These are phyloP conservation scores for Geotrichum europaeum DNA, from an alignment of 1,139 yeast species.

Conservation along the genomic window DNA sequence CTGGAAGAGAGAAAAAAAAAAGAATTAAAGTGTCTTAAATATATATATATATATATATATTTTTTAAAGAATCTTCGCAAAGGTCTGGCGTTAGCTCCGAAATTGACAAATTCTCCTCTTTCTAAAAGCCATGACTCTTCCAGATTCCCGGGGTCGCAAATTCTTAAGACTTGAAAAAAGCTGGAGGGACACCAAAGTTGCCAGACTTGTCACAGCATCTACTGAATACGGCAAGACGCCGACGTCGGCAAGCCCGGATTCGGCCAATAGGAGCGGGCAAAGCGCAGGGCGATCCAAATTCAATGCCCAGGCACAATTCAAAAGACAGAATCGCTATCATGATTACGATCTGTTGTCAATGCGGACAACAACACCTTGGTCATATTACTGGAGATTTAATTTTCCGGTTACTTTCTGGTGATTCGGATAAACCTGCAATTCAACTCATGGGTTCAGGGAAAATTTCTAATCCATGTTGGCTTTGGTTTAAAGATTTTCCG, in stretches of 20 bases:
- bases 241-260: not conserved
- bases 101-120: not conserved
- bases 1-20: not conserved
- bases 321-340: not conserved
- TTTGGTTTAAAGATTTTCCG: not conserved
- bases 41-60: too few relatives aligned
- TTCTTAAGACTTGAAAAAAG: not conserved
- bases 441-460: not conserved
- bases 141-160: not conserved
- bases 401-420: not conserved
- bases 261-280: not conserved
- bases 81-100: not conserved
- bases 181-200: not conserved
- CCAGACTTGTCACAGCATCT: not conserved
- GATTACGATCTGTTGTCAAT: not conserved
- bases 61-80: not conserved
- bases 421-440: not conserved
- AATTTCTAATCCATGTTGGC: not conserved
- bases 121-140: not conserved
- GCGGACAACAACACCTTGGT: not conserved
- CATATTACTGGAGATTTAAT: not conserved
- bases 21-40: not conserved
- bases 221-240: not conserved
- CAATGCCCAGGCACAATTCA: not conserved
- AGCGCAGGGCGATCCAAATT: not conserved